A percentile compares a stretch with the other conserved stretches of the same genome.
phyloP scores from a whole-genome alignment of 2,329 filamentous ascomycete species.

The Trichoderma brevicompactum region DNA sequence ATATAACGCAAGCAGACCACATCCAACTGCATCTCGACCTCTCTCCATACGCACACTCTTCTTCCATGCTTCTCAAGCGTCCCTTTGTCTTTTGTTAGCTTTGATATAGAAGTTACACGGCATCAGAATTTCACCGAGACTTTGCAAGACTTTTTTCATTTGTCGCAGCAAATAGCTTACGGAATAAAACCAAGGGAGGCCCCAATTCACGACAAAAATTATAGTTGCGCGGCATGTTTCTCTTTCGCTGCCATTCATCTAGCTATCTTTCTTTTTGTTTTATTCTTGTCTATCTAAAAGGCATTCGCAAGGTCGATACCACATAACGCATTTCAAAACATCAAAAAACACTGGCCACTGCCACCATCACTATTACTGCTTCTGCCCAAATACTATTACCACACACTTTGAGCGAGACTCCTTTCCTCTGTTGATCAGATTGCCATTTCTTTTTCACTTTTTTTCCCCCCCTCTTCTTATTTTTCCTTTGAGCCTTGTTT shows the following conservation, averaged over 20 bases:
- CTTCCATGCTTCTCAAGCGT: slow-evolving; percentile 3
- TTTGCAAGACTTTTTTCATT: slow-evolving; percentile 1
- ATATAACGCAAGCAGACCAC: slow-evolving; percentile 11
- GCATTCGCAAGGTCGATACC: slow-evolving; percentile 23
- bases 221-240: slow-evolving; percentile 25
- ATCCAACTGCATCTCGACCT: slow-evolving; percentile 2
- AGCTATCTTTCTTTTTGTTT: slow-evolving; percentile 9
- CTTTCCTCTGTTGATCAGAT: slow-evolving; percentile 21
- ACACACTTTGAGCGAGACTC: slow-evolving; percentile 15
- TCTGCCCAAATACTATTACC: neutral
- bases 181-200: neutral
- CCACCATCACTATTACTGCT: neutral
- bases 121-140: neutral
- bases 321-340: slow-evolving; percentile 2
- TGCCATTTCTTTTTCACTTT: neutral
- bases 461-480: neutral
- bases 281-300: slow-evolving; percentile 12
- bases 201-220: slow-evolving; percentile 11
- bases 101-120: neutral
- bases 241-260: slow-evolving; percentile 10
- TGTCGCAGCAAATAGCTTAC: neutral
- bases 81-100: neutral
- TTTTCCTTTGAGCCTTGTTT: neutral
- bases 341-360: neutral
- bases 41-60: slow-evolving; percentile 6